Base-by-base conservation (phyloP, 768 basidiomycete genomes). In the Boletus edulis region DNA sequence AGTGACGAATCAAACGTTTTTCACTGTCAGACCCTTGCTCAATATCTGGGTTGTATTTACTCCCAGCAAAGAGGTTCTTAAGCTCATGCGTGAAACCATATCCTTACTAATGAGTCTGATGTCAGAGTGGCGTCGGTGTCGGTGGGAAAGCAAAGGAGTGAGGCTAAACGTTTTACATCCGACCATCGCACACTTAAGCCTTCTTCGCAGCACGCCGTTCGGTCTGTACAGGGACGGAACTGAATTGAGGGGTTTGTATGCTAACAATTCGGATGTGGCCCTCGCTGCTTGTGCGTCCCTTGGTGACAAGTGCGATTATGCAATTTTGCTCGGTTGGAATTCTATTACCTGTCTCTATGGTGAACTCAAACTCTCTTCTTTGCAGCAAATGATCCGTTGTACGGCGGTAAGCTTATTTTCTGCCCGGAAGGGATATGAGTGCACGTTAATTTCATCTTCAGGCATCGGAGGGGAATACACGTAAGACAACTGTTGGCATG, bases 31-130 rank as follows among this genome's bases (percentile, higher is more conserved):
- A 60, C 87, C 88, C 3, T 72, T 91, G 44, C 71, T 91, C 59
- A 91, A 91, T 64, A 89, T 91, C 59, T 92, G 87, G 87, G 89
- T 85, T 6, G 86, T 86, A 0, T 91, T 89, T 59, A 75, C 85
- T 18, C 83, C 89, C 1, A 91, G 89, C 66, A 78, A 78, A 56
- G 86, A 90, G 77, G 90, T 86, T 38, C 27, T 20, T 5, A 4
- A 52, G 18, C n/a, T 29, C 39, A 34, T 54, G 17, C 48, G 18
- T 62, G 86, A 50, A 17, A 17, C 10, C 3, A 6, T 43, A 15
- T 48, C 31, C 12, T 47, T 38, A 40, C 64, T 67, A 8, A 67
- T 22, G 22, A 14, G 34, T 46, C 13, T n/a, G 3, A 49, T 46
- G 12, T 43, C 51, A 67, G 89, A 89, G 86, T 55, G 89, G 89